Conservation (phyloP, 192 early-diverging fungal species). For the Backusella sp. region DNA sequence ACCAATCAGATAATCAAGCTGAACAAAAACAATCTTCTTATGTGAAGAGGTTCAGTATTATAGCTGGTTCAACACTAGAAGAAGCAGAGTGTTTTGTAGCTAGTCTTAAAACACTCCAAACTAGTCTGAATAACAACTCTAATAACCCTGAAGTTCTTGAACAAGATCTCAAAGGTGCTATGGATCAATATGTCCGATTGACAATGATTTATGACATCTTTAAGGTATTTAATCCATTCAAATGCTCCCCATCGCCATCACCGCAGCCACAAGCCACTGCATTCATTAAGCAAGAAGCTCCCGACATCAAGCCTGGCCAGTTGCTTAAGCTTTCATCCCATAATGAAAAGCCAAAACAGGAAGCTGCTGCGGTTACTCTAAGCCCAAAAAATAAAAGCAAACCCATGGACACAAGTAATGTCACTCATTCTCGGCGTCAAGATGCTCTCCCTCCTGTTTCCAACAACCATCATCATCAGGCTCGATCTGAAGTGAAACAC, state of each 20-base stretch:
- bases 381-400: not conserved
- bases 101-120: not conserved
- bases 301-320: not conserved
- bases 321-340: not conserved
- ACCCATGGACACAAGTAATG: not conserved
- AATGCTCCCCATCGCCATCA: not conserved
- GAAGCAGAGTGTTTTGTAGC: not conserved
- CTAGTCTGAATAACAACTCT: not conserved
- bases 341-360: not conserved
- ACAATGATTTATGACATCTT: not conserved
- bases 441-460: not conserved
- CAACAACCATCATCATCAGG: not conserved
- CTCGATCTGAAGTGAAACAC: not conserved
- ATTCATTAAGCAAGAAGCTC: not conserved
- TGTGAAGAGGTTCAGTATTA: not conserved
- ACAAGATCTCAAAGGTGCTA: not conserved
- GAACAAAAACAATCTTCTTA: not conserved
- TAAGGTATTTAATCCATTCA: conserved; percentile 1
- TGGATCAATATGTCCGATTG: not conserved
- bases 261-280: not conserved
- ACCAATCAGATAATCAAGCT: not conserved
- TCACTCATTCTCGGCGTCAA: not conserved
- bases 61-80: not conserved
- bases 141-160: not conserved
- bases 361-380: not conserved